Conservation (phyloP, 2,329 filamentous ascomycete species). For the Graphilbum fragrans region DNA sequence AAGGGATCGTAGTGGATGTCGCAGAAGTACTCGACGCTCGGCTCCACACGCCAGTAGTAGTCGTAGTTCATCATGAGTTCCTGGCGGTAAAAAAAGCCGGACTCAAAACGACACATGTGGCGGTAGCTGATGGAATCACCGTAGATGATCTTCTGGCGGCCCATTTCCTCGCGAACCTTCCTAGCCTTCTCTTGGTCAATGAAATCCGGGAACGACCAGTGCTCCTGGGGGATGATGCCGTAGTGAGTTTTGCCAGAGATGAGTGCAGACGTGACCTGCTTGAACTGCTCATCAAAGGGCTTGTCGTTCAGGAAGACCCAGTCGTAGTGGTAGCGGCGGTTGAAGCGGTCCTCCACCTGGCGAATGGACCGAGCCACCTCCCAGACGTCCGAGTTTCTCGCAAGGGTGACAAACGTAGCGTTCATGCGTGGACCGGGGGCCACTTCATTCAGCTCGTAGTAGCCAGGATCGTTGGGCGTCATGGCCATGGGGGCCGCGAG, state of each 20-base stretch:
- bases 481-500: constrained; percentile 36
- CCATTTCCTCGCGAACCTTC: constrained; percentile 90
- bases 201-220: constrained; percentile 94
- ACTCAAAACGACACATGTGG: constrained; percentile 99
- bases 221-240: constrained; percentile 76
- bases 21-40: constrained; percentile 91
- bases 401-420: constrained; percentile 92
- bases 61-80: constrained; percentile 90
- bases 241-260: constrained; percentile 92
- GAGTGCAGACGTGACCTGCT: constrained; percentile 75
- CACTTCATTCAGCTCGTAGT: constrained; percentile 37
- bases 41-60: constrained; percentile 99
- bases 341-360: constrained; percentile 96
- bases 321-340: constrained; percentile 91
- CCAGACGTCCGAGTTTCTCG: constrained; percentile 89
- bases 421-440: constrained; percentile 71
- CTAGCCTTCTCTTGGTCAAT: constrained; percentile 92
- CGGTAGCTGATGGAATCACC: constrained; percentile 94
- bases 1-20: constrained; percentile 94
- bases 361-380: constrained; percentile 94
- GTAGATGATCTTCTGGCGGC: constrained; percentile 90
- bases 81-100: constrained; percentile 98
- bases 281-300: constrained; percentile 87
- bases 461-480: constrained; percentile 38
- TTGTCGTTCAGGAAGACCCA: constrained; percentile 99